These are phyloP conservation scores for Russula compacta DNA, from an alignment of 768 basidiomycete genomes.

Conservation along the genomic window DNA sequence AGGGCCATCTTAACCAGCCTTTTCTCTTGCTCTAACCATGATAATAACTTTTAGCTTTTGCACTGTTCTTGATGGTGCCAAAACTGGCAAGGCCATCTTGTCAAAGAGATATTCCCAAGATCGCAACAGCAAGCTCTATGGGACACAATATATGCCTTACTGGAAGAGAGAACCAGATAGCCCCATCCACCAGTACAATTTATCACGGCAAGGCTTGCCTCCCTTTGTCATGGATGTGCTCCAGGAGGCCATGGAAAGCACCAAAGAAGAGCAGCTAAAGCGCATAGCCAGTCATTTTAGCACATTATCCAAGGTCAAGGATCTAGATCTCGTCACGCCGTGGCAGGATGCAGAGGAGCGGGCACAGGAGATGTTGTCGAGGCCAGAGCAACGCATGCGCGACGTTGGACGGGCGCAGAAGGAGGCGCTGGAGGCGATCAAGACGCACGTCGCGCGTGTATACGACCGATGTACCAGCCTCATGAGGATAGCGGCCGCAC, in stretches of 20 bases:
- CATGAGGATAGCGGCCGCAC: background rate
- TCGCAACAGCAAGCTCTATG: constrained; percentile 17
- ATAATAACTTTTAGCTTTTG: constrained; percentile 32
- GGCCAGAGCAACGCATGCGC: constrained; percentile 33
- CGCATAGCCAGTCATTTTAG: constrained; percentile 28
- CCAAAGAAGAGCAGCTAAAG: constrained; percentile 20
- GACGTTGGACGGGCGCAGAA: constrained; percentile 18
- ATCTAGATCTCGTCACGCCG: constrained; percentile 29
- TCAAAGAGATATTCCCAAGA: constrained; percentile 24
- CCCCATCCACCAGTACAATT: background rate
- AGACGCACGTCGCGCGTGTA: background rate
- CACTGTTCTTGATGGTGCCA: constrained; percentile 49
- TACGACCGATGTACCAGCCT: background rate
- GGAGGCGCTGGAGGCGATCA: constrained; percentile 3
- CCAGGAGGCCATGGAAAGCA: constrained; percentile 21
- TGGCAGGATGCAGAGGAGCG: constrained; percentile 30
- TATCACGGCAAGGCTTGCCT: background rate
- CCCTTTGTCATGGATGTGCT: constrained; percentile 13
- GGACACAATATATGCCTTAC: constrained; percentile 21
- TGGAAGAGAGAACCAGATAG: constrained; percentile 21
- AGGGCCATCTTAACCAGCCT: constrained; percentile 13
- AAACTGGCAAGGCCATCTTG: constrained; percentile 45
- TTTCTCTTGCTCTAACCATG: background rate
- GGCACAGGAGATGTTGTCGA: constrained; percentile 24
- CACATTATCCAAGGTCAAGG: constrained; percentile 9